Conservation (phyloP, 2,329 filamentous ascomycete genomes). For the Byssochlamys sp. region DNA sequence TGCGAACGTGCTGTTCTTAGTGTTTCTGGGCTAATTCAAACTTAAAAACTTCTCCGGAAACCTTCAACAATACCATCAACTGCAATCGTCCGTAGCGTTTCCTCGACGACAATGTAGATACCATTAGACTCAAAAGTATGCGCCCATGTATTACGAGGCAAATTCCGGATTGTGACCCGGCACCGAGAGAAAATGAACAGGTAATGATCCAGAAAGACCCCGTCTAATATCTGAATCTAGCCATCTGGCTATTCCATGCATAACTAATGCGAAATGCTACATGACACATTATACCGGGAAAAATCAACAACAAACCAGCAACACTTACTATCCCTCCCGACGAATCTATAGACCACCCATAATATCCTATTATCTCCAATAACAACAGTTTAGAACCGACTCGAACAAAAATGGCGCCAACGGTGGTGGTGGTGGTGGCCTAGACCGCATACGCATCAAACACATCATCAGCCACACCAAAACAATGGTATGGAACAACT, state of each 20-base stretch:
- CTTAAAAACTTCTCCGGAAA: too few relatives aligned
- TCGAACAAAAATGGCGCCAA: not conserved
- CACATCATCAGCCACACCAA: not conserved
- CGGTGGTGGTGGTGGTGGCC: not conserved
- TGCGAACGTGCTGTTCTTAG: not conserved
- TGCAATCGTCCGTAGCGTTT: too few relatives aligned
- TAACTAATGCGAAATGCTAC: too few relatives aligned
- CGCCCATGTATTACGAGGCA: too few relatives aligned
- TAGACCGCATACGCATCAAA: not conserved
- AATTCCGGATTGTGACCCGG: too few relatives aligned
- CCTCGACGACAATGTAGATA: too few relatives aligned
- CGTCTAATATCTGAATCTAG: too few relatives aligned
- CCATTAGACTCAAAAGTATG: too few relatives aligned
- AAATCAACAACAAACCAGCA: not conserved
- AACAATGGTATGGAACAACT: not conserved
- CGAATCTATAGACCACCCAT: not conserved
- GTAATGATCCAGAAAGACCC: too few relatives aligned
- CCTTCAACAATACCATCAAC: too few relatives aligned
- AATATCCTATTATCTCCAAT: not conserved
- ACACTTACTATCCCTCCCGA: not conserved
- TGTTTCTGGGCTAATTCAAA: not conserved
- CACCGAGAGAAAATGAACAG: too few relatives aligned
- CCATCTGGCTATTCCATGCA: too few relatives aligned
- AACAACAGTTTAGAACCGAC: not conserved
- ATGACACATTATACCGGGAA: not conserved